A percentile compares a stretch with the other conserved stretches of the same genome.
phyloP scores from a whole-genome alignment of 2,329 filamentous ascomycete species.

The Calonectria pteridis region DNA sequence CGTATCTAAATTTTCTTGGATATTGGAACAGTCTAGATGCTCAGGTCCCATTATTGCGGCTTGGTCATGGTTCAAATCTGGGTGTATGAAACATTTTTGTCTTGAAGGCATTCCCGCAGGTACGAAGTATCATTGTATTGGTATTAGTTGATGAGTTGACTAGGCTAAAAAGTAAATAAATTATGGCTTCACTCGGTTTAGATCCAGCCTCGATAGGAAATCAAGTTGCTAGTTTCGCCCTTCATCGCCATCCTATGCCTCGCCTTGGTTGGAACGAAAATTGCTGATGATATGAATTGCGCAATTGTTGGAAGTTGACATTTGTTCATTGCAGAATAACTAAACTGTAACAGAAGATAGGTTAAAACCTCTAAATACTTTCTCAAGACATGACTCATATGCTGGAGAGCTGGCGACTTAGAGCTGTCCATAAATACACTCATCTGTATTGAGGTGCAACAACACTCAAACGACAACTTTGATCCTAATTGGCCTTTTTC shows the following conservation, averaged over 20 bases:
- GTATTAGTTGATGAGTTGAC: background rate
- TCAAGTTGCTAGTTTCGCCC: background rate
- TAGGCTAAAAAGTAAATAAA: background rate
- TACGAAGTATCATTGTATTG: background rate
- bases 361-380: background rate
- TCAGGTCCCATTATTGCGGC: background rate
- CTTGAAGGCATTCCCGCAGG: background rate
- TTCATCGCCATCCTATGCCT: background rate
- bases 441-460: background rate
- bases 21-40: background rate
- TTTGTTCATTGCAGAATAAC: too few relatives aligned
- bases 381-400: background rate
- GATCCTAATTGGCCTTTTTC: background rate
- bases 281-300: background rate
- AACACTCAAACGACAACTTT: background rate
- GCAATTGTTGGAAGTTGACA: too few relatives aligned
- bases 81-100: background rate
- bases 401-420: background rate
- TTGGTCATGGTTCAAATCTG: background rate
- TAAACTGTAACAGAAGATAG: too few relatives aligned
- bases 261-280: background rate
- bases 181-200: rapidly evolving
- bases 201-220: background rate
- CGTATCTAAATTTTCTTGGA: background rate
- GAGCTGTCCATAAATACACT: background rate